A percentile compares a stretch with the other conserved stretches of the same genome.
Evolutionary conservation across 2,329 filamentous ascomycete genomes (phyloP).

Genomic region (Microcyclospora pomicola): DNA sequence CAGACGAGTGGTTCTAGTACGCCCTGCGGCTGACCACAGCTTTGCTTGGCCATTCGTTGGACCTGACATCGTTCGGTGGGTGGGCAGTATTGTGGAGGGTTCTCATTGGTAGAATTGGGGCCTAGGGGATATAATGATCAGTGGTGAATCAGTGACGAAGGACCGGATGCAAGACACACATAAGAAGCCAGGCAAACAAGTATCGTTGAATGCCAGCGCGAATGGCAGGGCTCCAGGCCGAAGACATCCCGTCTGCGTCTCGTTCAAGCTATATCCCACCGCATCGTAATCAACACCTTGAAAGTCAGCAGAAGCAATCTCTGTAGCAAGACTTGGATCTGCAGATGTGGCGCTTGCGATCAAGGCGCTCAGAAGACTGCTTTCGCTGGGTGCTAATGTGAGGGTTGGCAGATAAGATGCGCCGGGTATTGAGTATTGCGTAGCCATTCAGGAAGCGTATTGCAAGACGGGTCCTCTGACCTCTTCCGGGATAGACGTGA

Average conservation of each 20-base stretch:
- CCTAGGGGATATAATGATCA: slow-evolving; percentile 6
- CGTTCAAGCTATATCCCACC: slow-evolving; percentile 10
- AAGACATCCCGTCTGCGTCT: slow-evolving; percentile 12
- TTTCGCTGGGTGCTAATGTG: too few relatives aligned
- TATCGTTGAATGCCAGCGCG: slow-evolving; percentile 17
- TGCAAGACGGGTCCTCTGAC: too few relatives aligned
- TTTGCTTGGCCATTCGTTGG: slow-evolving; percentile 8
- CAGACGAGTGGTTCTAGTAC: slow-evolving; percentile 40
- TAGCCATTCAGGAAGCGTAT: too few relatives aligned
- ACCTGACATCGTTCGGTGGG: slow-evolving; percentile 14
- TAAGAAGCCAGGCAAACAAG: slow-evolving; percentile 16
- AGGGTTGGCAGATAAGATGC: too few relatives aligned
- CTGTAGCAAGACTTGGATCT: neutral
- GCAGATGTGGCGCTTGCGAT: slow-evolving; percentile 1
- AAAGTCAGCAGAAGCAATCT: slow-evolving; percentile 9
- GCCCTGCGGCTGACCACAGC: slow-evolving; percentile 21
- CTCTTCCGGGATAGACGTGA: too few relatives aligned
- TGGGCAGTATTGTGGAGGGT: slow-evolving; percentile 21
- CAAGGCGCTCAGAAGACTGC: too few relatives aligned
- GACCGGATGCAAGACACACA: neutral
- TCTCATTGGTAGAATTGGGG: slow-evolving; percentile 13
- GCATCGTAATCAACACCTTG: slow-evolving; percentile 11
- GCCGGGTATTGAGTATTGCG: too few relatives aligned
- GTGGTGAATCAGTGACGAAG: neutral
- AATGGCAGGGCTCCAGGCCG: slow-evolving; percentile 15